These are phyloP conservation scores for Rubia balearica DNA, from an alignment of 305 asterid genomes.

Conservation along the genomic window DNA sequence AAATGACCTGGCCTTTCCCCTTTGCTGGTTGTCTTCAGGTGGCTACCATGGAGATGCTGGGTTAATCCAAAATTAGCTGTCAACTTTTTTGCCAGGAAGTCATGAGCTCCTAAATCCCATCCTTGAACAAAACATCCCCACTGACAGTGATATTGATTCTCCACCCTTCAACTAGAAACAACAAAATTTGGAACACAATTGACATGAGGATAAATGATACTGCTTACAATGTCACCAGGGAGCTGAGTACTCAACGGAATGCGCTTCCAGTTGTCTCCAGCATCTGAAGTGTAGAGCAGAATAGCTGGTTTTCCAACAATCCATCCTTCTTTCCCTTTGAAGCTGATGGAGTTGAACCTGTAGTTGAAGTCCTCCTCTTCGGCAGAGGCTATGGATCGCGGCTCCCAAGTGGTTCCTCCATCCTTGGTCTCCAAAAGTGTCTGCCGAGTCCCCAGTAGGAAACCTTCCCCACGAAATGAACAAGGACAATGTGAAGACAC, in stretches of 20 bases:
- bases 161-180: neutral
- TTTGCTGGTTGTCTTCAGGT: slow-evolving; percentile 18
- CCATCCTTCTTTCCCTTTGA: slow-evolving; percentile 97
- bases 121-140: neutral
- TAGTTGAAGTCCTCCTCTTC: slow-evolving; percentile 96
- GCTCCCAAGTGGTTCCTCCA: slow-evolving; percentile 82
- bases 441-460: slow-evolving; percentile 84
- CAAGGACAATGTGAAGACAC: neutral
- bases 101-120: neutral
- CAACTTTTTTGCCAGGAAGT: slow-evolving; percentile 5
- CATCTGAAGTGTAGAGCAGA: slow-evolving; percentile 55
- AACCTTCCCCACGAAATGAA: slow-evolving; percentile 35
- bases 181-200: neutral
- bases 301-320: slow-evolving; percentile 92
- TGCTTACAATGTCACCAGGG: slow-evolving; percentile 54
- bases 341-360: slow-evolving; percentile 83
- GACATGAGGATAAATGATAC: neutral
- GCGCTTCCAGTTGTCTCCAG: slow-evolving; percentile 54
- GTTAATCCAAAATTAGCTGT: slow-evolving; percentile 22
- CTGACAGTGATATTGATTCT: neutral
- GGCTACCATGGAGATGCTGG: slow-evolving; percentile 20
- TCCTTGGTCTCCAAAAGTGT: slow-evolving; percentile 94
- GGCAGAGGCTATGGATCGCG: slow-evolving; percentile 79
- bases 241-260: slow-evolving; percentile 58
- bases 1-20: slow-evolving; percentile 54